A percentile compares a stretch with the other conserved stretches of the same genome.
Conservation (phyloP, 148 eudicot genomes). For the Camellia japonica region DNA sequence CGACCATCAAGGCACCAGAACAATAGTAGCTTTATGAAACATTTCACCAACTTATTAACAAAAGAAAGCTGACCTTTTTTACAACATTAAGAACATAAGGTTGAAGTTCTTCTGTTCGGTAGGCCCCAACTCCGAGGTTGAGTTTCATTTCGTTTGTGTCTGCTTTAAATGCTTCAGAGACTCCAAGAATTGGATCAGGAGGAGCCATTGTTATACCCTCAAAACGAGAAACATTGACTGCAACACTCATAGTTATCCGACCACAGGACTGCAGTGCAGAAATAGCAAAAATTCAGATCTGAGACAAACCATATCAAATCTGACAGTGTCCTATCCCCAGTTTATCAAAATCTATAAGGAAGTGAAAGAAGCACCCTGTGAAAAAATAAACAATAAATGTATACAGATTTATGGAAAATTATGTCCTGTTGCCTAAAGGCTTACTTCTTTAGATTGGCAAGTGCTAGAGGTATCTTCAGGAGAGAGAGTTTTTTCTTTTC, state of each 20-base stretch:
- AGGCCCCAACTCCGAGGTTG: constrained; percentile 97
- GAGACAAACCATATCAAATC: neutral
- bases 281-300: neutral
- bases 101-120: constrained; percentile 96
- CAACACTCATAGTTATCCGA: constrained; percentile 64
- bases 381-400: neutral
- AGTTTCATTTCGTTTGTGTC: constrained; percentile 81
- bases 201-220: constrained; percentile 95
- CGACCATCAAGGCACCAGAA: constrained; percentile 4
- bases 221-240: constrained; percentile 67
- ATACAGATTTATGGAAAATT: neutral
- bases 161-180: constrained; percentile 94
- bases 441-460: neutral
- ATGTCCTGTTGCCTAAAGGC: neutral
- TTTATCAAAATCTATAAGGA: neutral
- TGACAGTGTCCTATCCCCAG: neutral
- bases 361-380: neutral
- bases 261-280: constrained; percentile 49
- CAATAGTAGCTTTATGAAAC: neutral
- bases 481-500: neutral
- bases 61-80: constrained; percentile 56
- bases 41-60: neutral
- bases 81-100: constrained; percentile 95
- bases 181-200: constrained; percentile 97
- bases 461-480: neutral